Base-by-base conservation (phyloP, 495 filamentous ascomycete genomes). In the Elaphomyces granulatus region DNA sequence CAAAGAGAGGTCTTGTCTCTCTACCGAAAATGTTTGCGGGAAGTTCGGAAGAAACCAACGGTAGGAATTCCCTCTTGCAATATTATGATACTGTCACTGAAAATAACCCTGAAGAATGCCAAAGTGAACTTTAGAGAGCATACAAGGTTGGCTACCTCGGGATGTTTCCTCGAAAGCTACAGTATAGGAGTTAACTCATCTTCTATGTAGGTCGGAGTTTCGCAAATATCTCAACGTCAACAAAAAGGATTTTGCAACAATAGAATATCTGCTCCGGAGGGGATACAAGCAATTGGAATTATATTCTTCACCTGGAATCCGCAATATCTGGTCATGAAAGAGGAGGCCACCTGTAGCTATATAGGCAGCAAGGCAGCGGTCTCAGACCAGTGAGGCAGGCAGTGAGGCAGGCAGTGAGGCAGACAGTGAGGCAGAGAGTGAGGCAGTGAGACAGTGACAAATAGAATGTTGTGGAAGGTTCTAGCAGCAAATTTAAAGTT, bases 241-340 rank as follows among this genome's bases (percentile, higher is more conserved):
- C 58, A 94, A 84, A 61, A 88, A 82, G 54, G 86, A 96, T 54
- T 96, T 96, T 58, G 60, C 61, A 32, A 74, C 87, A 2, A 78
- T 98, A 43, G 90, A 98, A 58, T 92, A 83, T 61, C 64, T 95
- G 3, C 53, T 98, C 20, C 73, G 88, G 34, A 87, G 82, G 53
- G 90, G 90, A 30, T 69, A 75, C 20, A 73, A 83, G 38, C 87
- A 96, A 58, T 61, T 98, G 17, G 87, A 94, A 38, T 73, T 78
- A 40, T 96, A 92, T 60, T 75, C 79, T 14, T 73, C 77, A 4
- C 78, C 86, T 16, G 82, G 80, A 2, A 83, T 95, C 53, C 85
- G 75, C 52, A 84, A 93, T 57, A 81, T 98, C 44, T 53, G 50
- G 31, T 62, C 50, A 37, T 57, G 51, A 58, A 7, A 19, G 2